Conservation (phyloP, 495 filamentous ascomycete species). For the Podospora bellae-mahoneyi region DNA sequence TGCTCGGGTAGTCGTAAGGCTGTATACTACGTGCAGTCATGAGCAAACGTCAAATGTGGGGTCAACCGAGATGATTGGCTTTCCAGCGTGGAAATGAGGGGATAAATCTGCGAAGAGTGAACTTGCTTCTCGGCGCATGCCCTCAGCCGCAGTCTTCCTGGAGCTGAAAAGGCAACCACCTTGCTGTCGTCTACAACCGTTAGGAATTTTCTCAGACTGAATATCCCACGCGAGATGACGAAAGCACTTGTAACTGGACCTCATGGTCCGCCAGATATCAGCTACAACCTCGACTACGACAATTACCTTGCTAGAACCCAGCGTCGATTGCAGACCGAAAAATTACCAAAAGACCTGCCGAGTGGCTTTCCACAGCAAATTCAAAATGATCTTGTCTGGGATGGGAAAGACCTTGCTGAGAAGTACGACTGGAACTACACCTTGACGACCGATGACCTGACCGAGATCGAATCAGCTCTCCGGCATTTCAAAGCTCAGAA, state of each 20-base stretch:
- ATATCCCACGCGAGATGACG: background rate
- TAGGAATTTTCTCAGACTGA: background rate
- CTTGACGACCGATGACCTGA: slow-evolving; percentile 46
- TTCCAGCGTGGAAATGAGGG: no score
- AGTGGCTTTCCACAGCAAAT: slow-evolving; percentile 50
- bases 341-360: slow-evolving; percentile 44
- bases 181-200: no score
- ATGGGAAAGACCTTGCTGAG: slow-evolving; percentile 49
- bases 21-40: no score
- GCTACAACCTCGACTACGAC: slow-evolving; percentile 53
- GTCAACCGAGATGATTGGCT: no score
- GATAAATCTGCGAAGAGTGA: no score
- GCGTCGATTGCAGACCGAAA: slow-evolving; percentile 44
- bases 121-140: no score
- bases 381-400: slow-evolving; percentile 55
- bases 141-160: background rate
- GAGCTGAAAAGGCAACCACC: background rate
- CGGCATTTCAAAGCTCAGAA: slow-evolving; percentile 53
- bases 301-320: slow-evolving; percentile 53
- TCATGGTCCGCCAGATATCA: slow-evolving; percentile 51
- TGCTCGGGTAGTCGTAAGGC: no score
- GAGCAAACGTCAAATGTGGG: no score
- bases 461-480: slow-evolving; percentile 56
- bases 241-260: slow-evolving; percentile 10
- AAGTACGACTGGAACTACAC: slow-evolving; percentile 51